These are phyloP conservation scores for Tulasnella sp. DNA, from an alignment of 768 basidiomycete species.

Conservation along the genomic window DNA sequence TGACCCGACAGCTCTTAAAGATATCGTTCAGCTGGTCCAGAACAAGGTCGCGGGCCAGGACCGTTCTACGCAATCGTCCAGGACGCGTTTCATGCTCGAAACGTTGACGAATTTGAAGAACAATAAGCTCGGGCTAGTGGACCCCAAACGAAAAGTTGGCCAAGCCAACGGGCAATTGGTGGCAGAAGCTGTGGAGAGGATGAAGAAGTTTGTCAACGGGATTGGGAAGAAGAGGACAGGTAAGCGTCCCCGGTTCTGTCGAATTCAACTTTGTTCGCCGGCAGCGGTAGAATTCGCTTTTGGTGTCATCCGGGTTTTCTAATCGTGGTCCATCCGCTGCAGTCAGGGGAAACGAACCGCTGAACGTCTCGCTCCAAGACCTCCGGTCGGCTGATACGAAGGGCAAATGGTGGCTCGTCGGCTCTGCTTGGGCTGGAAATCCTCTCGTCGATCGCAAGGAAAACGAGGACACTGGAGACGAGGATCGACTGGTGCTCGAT, in stretches of 20 bases:
- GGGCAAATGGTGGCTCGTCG: constrained; percentile 99
- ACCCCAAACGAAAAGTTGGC: constrained; percentile 45
- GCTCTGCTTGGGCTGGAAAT: constrained; percentile 92
- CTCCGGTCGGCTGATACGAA: constrained; percentile 75
- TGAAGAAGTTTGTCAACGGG: constrained; percentile 82
- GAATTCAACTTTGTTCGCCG: too few relatives aligned
- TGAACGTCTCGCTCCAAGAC: constrained; percentile 82
- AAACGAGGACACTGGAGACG: constrained; percentile 45
- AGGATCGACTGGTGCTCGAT: constrained; percentile 43
- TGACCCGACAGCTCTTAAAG: constrained; percentile 87
- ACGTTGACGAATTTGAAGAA: constrained; percentile 89
- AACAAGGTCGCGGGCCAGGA: constrained; percentile 57
- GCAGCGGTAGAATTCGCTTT: background rate
- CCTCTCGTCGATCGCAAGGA: constrained; percentile 53
- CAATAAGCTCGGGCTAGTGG: constrained; percentile 54
- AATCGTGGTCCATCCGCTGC: constrained; percentile 7
- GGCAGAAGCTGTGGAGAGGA: constrained; percentile 69
- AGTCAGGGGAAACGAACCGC: constrained; percentile 81
- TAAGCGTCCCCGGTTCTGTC: constrained; percentile 37
- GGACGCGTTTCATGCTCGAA: constrained; percentile 94
- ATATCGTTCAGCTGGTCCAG: constrained; percentile 82
- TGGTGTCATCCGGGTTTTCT: background rate
- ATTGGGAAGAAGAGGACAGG: constrained; percentile 75
- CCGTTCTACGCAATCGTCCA: constrained; percentile 54
- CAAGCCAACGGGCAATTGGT: constrained; percentile 57